These are phyloP conservation scores for Coleophoma eucalyptorum DNA, from an alignment of 2,329 filamentous ascomycete genomes.

Conservation along the genomic window DNA sequence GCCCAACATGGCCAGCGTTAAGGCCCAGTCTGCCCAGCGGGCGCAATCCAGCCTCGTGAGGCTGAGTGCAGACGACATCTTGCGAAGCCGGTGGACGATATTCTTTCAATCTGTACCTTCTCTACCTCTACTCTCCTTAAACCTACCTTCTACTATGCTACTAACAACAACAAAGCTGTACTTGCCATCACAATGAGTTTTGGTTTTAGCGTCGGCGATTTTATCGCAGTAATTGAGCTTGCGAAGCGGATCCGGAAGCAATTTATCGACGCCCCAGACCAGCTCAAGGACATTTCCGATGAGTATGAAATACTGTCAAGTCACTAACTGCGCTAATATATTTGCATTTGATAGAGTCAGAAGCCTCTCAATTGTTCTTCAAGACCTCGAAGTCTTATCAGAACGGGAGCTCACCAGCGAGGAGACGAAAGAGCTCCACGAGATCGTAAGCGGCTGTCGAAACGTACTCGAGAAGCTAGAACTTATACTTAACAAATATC, in stretches of 20 bases:
- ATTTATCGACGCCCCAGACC: conserved; percentile 21
- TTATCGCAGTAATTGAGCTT: conserved; percentile 22
- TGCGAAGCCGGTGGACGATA: too few relatives aligned
- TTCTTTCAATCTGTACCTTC: too few relatives aligned
- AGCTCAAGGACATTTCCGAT: conserved; percentile 18
- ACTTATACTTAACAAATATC: conserved; percentile 3
- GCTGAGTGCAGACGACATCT: too few relatives aligned
- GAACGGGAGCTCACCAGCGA: conserved; percentile 8
- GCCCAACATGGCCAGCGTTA: too few relatives aligned
- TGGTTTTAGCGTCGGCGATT: conserved; percentile 26
- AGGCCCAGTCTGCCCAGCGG: too few relatives aligned
- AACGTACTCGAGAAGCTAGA: conserved; percentile 11
- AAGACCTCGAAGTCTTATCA: conserved; percentile 18
- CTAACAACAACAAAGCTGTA: too few relatives aligned
- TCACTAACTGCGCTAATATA: not conserved
- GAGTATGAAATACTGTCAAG: conserved; percentile 15
- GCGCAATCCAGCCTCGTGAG: too few relatives aligned
- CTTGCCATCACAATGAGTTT: conserved; percentile 29
- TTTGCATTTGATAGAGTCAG: conserved; percentile 16
- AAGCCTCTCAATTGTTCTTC: conserved; percentile 16
- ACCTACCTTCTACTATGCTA: too few relatives aligned
- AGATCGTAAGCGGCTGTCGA: conserved; percentile 12
- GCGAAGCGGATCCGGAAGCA: conserved; percentile 21
- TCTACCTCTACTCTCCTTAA: too few relatives aligned
- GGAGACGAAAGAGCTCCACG: conserved; percentile 14